Conservation (phyloP, 2,329 filamentous ascomycete genomes). For the Curvularia spicifera region DNA sequence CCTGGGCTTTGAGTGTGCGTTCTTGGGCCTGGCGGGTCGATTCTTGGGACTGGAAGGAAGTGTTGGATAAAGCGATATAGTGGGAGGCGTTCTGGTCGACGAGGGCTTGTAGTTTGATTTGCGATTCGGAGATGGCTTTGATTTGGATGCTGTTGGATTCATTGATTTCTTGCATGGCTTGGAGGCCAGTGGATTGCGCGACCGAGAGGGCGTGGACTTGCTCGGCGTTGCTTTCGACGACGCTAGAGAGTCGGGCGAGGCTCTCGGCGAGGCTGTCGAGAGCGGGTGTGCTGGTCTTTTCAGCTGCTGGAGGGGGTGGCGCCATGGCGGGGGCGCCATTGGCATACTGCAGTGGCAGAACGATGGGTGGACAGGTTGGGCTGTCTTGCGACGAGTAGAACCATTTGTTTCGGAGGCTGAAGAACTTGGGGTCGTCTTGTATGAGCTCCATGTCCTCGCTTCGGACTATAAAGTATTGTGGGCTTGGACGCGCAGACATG, state of each 20-base stretch:
- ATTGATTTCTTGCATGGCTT: constrained; percentile 48
- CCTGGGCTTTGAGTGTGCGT: constrained; percentile 31
- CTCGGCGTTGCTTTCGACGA: constrained; percentile 41
- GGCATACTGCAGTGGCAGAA: constrained; percentile 42
- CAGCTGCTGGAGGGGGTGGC: constrained; percentile 9
- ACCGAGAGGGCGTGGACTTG: constrained; percentile 45
- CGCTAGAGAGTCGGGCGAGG: constrained; percentile 34
- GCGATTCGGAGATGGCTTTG: constrained; percentile 41
- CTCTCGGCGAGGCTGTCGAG: constrained; percentile 33
- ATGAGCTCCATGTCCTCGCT: constrained; percentile 46
- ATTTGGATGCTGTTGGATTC: constrained; percentile 46
- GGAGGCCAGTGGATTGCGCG: constrained; percentile 43
- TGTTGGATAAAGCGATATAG: constrained; percentile 46
- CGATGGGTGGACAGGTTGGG: constrained; percentile 25
- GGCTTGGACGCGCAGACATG: constrained; percentile 37
- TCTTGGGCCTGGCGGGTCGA: constrained; percentile 36
- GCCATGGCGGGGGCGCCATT: constrained; percentile 30
- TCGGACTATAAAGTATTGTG: constrained; percentile 46
- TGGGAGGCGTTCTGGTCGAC: constrained; percentile 45
- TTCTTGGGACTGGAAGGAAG: constrained; percentile 40
- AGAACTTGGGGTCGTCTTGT: constrained; percentile 40
- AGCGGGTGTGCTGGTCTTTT: constrained; percentile 23
- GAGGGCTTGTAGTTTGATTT: constrained; percentile 39
- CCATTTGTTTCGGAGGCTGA: constrained; percentile 42
- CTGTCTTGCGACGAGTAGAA: constrained; percentile 41